Evolutionary conservation across 257 asterid genomes (phyloP).

Genomic region (Rehmannia glutinosa): DNA sequence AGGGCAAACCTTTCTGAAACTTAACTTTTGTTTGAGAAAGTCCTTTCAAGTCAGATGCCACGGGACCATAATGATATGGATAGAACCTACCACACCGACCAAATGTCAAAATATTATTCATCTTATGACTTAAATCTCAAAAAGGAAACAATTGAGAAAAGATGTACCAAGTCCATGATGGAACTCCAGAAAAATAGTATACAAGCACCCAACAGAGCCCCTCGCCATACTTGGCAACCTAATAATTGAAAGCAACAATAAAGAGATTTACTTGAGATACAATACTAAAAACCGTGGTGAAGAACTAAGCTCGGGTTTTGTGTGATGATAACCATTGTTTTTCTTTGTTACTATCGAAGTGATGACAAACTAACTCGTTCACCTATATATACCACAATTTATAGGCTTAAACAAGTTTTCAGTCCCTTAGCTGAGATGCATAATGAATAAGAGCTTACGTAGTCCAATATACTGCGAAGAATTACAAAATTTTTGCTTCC

Average conservation of each 20-base stretch:
- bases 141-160: background rate
- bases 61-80: conserved; percentile 52
- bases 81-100: conserved; percentile 37
- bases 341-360: no score
- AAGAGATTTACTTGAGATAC: background rate
- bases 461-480: no score
- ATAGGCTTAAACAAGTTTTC: no score
- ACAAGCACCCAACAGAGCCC: conserved; percentile 69
- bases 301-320: background rate
- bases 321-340: no score
- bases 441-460: no score
- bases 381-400: no score
- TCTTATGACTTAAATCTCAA: background rate
- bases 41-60: conserved; percentile 60
- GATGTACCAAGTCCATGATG: conserved; percentile 61
- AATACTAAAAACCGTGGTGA: background rate
- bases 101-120: background rate
- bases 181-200: conserved; percentile 56
- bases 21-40: conserved; percentile 34
- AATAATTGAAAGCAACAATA: background rate
- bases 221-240: conserved; percentile 51
- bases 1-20: conserved; percentile 47
- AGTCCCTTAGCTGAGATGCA: no score
- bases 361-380: no score
- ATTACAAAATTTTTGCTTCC: no score